phyloP scores from a whole-genome alignment of 805 yeast genomes.

The Saccharomycopsis sp. region DNA sequence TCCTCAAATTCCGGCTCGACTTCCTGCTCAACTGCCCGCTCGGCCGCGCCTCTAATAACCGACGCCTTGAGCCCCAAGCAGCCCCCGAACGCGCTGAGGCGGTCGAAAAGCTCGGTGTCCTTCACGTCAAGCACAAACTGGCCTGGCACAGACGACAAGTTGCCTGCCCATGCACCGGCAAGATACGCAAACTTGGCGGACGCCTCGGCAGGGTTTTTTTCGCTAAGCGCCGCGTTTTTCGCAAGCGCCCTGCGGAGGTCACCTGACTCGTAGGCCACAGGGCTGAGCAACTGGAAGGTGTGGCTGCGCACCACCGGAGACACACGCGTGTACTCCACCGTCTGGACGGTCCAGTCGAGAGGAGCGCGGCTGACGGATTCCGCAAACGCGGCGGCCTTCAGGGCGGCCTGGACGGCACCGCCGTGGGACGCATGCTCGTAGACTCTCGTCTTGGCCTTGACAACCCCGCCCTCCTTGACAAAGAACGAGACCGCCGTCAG shows the following conservation, averaged over 20 bases:
- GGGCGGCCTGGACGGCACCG: constrained; percentile 24
- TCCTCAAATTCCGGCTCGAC: too few species aligned
- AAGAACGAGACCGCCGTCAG: constrained; percentile 27
- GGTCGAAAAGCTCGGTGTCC: constrained; percentile 25
- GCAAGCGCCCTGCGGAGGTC: constrained; percentile 27
- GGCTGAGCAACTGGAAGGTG: constrained; percentile 32
- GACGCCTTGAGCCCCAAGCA: constrained; percentile 25
- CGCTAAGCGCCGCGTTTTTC: constrained; percentile 21
- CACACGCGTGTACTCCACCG: constrained; percentile 30
- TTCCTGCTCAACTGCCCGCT: too few species aligned
- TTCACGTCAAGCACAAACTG: constrained; percentile 29
- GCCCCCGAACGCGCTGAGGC: constrained; percentile 25
- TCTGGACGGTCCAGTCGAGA: constrained; percentile 36
- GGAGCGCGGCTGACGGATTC: constrained; percentile 17
- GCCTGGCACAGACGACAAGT: constrained; percentile 28
- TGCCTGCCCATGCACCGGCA: constrained; percentile 37
- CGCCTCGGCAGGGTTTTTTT: constrained; percentile 18
- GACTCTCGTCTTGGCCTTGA: constrained; percentile 24
- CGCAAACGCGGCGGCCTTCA: constrained; percentile 25
- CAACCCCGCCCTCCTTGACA: constrained; percentile 20
- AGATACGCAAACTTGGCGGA: constrained; percentile 33
- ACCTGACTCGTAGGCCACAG: constrained; percentile 32
- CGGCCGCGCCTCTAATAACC: too few species aligned
- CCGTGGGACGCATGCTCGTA: constrained; percentile 25
- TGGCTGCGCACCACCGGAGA: constrained; percentile 27